Base-by-base conservation (phyloP, 176 grass and related monocot genomes). In the Triticum monococcum region DNA sequence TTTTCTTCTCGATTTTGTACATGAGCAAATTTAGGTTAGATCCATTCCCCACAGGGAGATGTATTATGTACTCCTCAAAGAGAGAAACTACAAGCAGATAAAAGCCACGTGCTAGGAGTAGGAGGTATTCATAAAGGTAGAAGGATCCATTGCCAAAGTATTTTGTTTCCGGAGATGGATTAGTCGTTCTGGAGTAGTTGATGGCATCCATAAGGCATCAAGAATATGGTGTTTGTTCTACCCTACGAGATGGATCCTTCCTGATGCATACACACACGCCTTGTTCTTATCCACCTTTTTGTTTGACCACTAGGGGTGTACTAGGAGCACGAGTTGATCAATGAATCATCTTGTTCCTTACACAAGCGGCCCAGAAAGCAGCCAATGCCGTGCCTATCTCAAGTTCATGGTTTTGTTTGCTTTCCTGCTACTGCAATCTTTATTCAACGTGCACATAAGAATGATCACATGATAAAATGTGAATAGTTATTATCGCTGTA, bases 341-440 rank as follows among this genome's bases (percentile, higher is more conserved):
- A 75, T 32, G 45, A 52, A 31, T 31, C 25, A 54, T 31, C 45
- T 20, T 76, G 18, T 56, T 77, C 46, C 74, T 77, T 77, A 10
- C 14, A 32, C 14, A 54, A 52, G 18, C 45, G 13, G 43, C 30
- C 23, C 41, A 31, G 25, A 75, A 75, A 75, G 41, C 43, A 56
- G 16, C 73, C 43, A 76, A 77, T 77, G 16, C 26, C 26, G 46
- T 77, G 45, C 25, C 74, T 56, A 77, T 77, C 74, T 56, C 17
- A 2, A 56, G 9, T 56, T 12, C 8, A 77, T 77, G 74, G 46
- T 56, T 56, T 77, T 77, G 9, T 11, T 1, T 56, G 26, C 25
- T 50, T 54, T 77, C 28, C 26, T 77, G 26, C 73, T 77, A 32
- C 73, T 77, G 74, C 74, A 77, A 33, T 56, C 16, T 77, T 77